These are phyloP conservation scores for Taiozyma sp. DNA, from an alignment of 1,139 yeast species.

Conservation along the genomic window DNA sequence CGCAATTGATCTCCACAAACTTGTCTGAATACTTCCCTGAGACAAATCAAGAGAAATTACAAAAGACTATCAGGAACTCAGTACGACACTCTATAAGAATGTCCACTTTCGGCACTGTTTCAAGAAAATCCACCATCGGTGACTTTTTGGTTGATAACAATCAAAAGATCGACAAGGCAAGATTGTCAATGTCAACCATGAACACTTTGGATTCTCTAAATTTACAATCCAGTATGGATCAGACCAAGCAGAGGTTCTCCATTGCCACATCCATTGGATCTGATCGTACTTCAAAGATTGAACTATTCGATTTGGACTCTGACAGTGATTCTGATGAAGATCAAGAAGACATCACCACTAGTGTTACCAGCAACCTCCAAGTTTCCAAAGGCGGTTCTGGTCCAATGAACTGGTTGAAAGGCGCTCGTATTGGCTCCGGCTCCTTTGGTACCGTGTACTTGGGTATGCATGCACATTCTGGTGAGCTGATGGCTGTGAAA, in stretches of 20 bases:
- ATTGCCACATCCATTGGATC: conserved; percentile 32
- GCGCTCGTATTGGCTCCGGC: conserved; percentile 91
- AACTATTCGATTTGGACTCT: conserved; percentile 40
- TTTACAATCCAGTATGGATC: conserved; percentile 20
- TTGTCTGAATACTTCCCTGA: conserved; percentile 90
- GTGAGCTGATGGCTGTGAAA: conserved; percentile 95
- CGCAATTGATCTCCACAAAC: conserved; percentile 86
- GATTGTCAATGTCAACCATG: conserved; percentile 21
- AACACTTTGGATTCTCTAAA: conserved; percentile 23
- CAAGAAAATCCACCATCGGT: conserved; percentile 46
- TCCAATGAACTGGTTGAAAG: conserved; percentile 64
- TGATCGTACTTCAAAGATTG: conserved; percentile 44
- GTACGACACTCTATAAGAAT: conserved; percentile 68
- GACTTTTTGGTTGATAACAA: conserved; percentile 59
- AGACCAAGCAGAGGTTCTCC: conserved; percentile 28
- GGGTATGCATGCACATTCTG: conserved; percentile 89
- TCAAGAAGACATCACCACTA: conserved; percentile 28
- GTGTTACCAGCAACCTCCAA: conserved; percentile 8
- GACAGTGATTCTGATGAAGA: conserved; percentile 42
- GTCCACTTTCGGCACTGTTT: conserved; percentile 25
- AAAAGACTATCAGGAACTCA: conserved; percentile 78
- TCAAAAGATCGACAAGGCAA: conserved; percentile 54
- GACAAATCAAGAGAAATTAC: conserved; percentile 64
- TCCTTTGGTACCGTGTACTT: conserved; percentile 90
- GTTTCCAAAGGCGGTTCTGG: conserved; percentile 11